Base-by-base conservation (phyloP, 371 early-diverging fungal genomes). In the Syncephalastrum contaminatum region DNA sequence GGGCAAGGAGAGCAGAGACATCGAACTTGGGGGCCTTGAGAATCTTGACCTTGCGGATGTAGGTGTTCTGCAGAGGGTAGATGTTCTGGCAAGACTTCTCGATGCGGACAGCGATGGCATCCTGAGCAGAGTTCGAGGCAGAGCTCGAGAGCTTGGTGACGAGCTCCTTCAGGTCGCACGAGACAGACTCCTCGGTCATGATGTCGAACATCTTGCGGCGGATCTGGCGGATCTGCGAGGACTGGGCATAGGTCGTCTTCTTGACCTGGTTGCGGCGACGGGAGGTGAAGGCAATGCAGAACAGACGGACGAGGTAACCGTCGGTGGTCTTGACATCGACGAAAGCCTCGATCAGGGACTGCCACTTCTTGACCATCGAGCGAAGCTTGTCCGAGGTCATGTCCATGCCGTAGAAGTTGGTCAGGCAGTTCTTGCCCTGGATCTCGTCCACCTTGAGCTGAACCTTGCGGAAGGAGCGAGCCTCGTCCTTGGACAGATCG, bases 121-220 rank as follows among this genome's bases (percentile, higher is more conserved):
- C 93, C 67, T 80, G 80, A 54, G 80, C 76, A 20, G 67, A 60
- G 48, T 62, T 61, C 56, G 74, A 74, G 45, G 80, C 76, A 65
- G 76, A 72, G 57, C 87, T 79, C 74, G 88, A 84, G 51, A 99
- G 87, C 93, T 99, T 99, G 78, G 87, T 87, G 75, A 99, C 92
- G 43, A 99, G 84, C 73, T 95, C 96, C 87, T 96, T 94, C 72
- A 99, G 84, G 78, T 97, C 97, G 84, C 92, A 88, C 39, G 87
- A 78, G 62, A 86, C 58, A 48, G 96, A 86, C 85, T 99, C 97
- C 59, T 89, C 85, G 67, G 82, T 87, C 83, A 99, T 93, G 81
- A 99, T 90, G 73, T 99, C 99, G 81, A 98, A 96, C 95, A 99
- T 99, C 92, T 98, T 97, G 89, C 99, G 96, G 84, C 99, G 95